phyloP scores from a whole-genome alignment of 371 early-diverging fungal species.

The Rhizomucor pusillus region DNA sequence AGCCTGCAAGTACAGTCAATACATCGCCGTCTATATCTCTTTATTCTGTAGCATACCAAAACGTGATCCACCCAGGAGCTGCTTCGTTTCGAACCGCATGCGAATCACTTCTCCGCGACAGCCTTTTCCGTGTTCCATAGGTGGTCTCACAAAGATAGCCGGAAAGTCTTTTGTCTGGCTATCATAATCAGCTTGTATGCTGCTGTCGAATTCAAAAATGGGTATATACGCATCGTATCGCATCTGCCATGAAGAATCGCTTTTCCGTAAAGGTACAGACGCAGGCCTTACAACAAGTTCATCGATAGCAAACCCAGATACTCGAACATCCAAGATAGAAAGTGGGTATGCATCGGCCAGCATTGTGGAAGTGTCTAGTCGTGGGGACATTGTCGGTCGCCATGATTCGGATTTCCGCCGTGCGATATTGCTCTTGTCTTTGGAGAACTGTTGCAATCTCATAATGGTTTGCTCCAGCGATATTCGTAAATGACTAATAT shows the following conservation, averaged over 20 bases:
- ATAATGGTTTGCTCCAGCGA: conserved; percentile 35
- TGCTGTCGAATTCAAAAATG: conserved; percentile 33
- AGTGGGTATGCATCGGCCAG: not conserved
- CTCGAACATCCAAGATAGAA: conserved; percentile 25
- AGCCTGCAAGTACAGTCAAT: conserved; percentile 9
- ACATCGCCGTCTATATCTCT: not conserved
- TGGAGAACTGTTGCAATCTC: conserved; percentile 31
- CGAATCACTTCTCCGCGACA: conserved; percentile 11
- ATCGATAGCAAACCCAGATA: conserved; percentile 20
- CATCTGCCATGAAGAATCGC: conserved; percentile 7
- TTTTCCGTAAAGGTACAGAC: not conserved
- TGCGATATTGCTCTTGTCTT: conserved; percentile 7
- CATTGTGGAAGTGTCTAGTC: not conserved
- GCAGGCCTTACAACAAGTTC: conserved; percentile 29
- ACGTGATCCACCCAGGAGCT: conserved; percentile 14
- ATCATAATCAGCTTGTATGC: conserved; percentile 21
- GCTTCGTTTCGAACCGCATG: conserved; percentile 29
- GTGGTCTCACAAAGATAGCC: not conserved
- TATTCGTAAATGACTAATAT: conserved; percentile 44
- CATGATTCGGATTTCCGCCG: conserved; percentile 1
- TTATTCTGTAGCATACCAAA: conserved; percentile 23
- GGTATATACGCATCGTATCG: conserved; percentile 27
- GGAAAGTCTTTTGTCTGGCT: conserved; percentile 23
- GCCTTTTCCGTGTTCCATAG: not conserved
- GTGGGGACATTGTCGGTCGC: conserved; percentile 2